A percentile compares a stretch with the other conserved stretches of the same genome.
phyloP scores from a whole-genome alignment of 1,139 yeast species.

The Geotrichum candidum region DNA sequence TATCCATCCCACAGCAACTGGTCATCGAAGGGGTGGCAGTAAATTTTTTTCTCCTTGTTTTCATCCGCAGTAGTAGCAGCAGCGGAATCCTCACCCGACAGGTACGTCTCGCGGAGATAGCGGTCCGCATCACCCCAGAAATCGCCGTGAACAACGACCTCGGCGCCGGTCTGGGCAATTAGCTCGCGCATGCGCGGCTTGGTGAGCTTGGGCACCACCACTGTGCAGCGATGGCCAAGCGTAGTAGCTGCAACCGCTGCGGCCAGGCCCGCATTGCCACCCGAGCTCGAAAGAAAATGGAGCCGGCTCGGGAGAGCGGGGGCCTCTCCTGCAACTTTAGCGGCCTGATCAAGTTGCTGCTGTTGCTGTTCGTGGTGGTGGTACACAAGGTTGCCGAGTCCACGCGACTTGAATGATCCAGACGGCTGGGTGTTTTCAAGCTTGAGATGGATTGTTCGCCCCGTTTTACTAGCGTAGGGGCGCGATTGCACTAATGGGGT shows the following conservation, averaged over 20 bases:
- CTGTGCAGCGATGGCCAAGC: constrained; percentile 50
- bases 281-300: constrained; percentile 60
- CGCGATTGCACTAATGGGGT: constrained; percentile 31
- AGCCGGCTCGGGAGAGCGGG: constrained; percentile 27
- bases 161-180: constrained; percentile 46
- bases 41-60: constrained; percentile 39
- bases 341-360: constrained; percentile 9
- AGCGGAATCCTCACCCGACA: constrained; percentile 24
- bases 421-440: constrained; percentile 65
- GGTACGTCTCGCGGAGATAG: constrained; percentile 40
- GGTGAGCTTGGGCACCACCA: constrained; percentile 55
- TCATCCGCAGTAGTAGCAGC: not conserved
- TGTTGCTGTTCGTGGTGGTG: constrained; percentile 12
- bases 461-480: constrained; percentile 30
- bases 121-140: constrained; percentile 65
- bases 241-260: constrained; percentile 56
- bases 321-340: not conserved
- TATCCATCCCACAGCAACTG: constrained; percentile 67
- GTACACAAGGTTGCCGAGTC: constrained; percentile 43
- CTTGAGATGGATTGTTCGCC: constrained; percentile 51
- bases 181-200: constrained; percentile 39
- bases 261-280: constrained; percentile 77
- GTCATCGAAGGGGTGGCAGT: constrained; percentile 67
- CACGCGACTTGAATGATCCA: constrained; percentile 68
- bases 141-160: constrained; percentile 49